These are phyloP conservation scores for Mycogone perniciosa DNA, from an alignment of 2,329 filamentous ascomycete genomes.

Conservation along the genomic window DNA sequence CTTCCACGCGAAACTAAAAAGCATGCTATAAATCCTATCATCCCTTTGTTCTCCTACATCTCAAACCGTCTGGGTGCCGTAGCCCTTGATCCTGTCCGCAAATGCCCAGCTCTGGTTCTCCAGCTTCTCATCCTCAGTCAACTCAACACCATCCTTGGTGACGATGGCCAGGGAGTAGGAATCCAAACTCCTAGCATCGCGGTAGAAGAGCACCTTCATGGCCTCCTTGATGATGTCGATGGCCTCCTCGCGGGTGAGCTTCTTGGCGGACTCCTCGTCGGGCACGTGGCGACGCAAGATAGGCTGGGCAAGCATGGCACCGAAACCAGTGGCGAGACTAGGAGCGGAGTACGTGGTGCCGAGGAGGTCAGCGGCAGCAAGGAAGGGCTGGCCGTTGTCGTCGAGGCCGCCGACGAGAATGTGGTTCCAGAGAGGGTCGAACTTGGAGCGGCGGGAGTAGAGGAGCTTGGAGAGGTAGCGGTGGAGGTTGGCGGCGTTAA, in stretches of 20 bases:
- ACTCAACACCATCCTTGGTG: conserved; percentile 79
- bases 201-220: conserved; percentile 98
- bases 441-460: conserved; percentile 89
- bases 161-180: conserved; percentile 87
- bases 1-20: too few relatives aligned
- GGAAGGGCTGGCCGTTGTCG: conserved; percentile 72
- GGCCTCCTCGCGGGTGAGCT: conserved; percentile 70
- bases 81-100: conserved; percentile 88
- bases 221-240: conserved; percentile 80
- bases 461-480: conserved; percentile 94
- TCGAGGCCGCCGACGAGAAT: conserved; percentile 86
- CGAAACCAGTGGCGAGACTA: conserved; percentile 87
- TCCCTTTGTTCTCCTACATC: not conserved
- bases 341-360: conserved; percentile 88
- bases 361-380: conserved; percentile 84
- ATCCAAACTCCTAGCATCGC: conserved; percentile 89
- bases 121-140: conserved; percentile 79
- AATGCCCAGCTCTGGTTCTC: conserved; percentile 98
- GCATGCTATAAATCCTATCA: not conserved
- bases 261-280: conserved; percentile 70
- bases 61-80: conserved; percentile 74
- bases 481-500: conserved; percentile 92
- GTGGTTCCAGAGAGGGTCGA: conserved; percentile 97
- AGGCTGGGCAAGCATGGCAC: conserved; percentile 85
- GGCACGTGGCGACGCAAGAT: conserved; percentile 79